phyloP scores from a whole-genome alignment of 1,284 basidiomycete species.

The Fomes fomentarius region DNA sequence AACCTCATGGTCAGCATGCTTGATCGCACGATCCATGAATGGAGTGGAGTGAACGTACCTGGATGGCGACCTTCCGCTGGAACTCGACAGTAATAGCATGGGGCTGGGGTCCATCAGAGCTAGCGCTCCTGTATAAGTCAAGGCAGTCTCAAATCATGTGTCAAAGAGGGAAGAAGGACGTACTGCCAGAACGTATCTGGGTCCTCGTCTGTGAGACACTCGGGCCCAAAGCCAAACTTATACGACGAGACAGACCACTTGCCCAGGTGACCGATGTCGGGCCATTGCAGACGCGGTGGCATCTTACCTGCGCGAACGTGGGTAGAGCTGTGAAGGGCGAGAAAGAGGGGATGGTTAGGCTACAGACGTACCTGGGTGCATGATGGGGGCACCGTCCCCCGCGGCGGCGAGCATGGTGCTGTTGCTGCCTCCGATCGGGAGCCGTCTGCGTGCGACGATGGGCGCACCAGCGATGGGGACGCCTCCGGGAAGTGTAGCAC shows the following conservation, averaged over 20 bases:
- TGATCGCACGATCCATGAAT: too few relatives aligned
- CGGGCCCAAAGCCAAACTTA: slow-evolving; percentile 96
- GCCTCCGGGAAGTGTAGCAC: slow-evolving; percentile 14
- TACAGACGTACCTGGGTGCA: slow-evolving; percentile 37
- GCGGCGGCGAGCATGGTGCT: slow-evolving; percentile 18
- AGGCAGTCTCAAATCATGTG: too few relatives aligned
- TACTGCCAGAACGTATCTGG: slow-evolving; percentile 98
- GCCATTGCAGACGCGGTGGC: slow-evolving; percentile 63
- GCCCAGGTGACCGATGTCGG: slow-evolving; percentile 83
- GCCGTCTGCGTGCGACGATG: slow-evolving; percentile 17
- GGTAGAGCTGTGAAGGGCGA: not conserved
- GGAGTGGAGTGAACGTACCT: slow-evolving; percentile 49
- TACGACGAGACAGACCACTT: slow-evolving; percentile 97
- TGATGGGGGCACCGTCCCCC: slow-evolving; percentile 39
- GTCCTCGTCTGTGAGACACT: slow-evolving; percentile 88
- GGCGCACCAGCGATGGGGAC: slow-evolving; percentile 5
- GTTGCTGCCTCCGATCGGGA: slow-evolving; percentile 7
- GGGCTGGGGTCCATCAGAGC: slow-evolving; percentile 97
- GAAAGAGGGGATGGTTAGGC: slow-evolving; percentile 10
- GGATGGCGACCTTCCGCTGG: slow-evolving; percentile 86
- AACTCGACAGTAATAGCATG: slow-evolving; percentile 97
- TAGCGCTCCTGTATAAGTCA: slow-evolving; percentile 38
- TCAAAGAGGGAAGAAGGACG: slow-evolving; percentile 46
- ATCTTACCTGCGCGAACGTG: slow-evolving; percentile 33
- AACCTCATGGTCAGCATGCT: not conserved